Base-by-base conservation (phyloP, 148 eudicot species). In the Fallopia convolvulus region DNA sequence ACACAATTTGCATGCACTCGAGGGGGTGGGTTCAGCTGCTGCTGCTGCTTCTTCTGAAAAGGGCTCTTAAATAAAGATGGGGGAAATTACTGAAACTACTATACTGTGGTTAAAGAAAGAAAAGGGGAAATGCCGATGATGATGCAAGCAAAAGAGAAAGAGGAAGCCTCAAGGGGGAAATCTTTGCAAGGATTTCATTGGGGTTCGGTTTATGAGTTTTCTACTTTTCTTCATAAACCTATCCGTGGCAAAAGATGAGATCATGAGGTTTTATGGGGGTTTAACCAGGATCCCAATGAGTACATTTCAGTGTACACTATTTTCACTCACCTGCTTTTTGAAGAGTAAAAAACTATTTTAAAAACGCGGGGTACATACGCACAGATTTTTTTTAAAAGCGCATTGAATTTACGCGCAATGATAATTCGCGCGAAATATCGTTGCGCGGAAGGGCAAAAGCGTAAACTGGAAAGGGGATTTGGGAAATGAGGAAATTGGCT, bases 121-220 rank as follows among this genome's bases (percentile, higher is more conserved):
- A 32, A 40, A 60, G 78, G 53, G 53, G 33, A 42, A 53, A 56
- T 12, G 76, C 68, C 42, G 70, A 82, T 77, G 85, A 83, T 83
- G 92, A 89, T 89, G 92, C 80, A 82, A 87, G 89, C 88, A 77
- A 77, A 79, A 76, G 56, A 48, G 42, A 8, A 4, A 6, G 55
- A 48, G 78, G 23, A 75, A 74, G 83, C 77, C 32, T 63, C 72
- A 66, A 63, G 76, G 83, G 80, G 72, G 72, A 87, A 73, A 85
- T 81, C 84, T 87, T 75, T 79, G 81, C 49, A 50, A 14, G 75
- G 72, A 83, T 83, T 76, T 79, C 60, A 32, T 53, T 81, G 81
- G 81, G 77, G 79, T 75, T 41, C 26, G 68, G 42, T 75, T 55
- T 66, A 56, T 52, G 77, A 56, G 44, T 39, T 68, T 5, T 68